Evolutionary conservation across 495 filamentous ascomycete genomes (phyloP), one percentile per base, ranked within the genome.

Genomic region (Podospora australis): DNA sequence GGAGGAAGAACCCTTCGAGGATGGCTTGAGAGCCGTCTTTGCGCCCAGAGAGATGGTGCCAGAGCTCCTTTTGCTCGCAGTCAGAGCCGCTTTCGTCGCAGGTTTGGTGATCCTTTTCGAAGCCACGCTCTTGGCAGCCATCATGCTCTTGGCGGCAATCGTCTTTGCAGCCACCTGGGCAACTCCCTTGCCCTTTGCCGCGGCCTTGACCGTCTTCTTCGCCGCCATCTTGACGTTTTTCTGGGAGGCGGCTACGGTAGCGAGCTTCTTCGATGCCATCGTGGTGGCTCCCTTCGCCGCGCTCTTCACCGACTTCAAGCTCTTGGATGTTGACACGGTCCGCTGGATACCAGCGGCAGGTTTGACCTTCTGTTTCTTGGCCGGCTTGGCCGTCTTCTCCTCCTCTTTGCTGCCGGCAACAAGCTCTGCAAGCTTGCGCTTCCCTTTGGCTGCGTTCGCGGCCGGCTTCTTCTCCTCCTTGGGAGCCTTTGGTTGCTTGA

Each of bases 401-500:
- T 53, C 51, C 19, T 50, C 53, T 4, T 56, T 54, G 4, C 24
- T 35, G 7, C 49, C 57, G 24, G 47, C 52, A 10, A 62, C 45
- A 2, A 58, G 49, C 23, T 65, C 62, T 44, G 60, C 59, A 6
- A 62, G 58, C 56, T 67, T 64, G 6, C 62, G 50, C 58, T 66
- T 66, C 22, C 39, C 48, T 8, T 45, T 44, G 11, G 58, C 59
- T 1, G 44, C 50, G 6, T 56, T 52, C 49, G 68, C 64, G 46
- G 44, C 32, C n/a, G 54, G 23, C 54, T 56, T 60, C 54, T 63
- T 47, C 43, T 52, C 49, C 17, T 59, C 50, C 54, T 64, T 60
- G 8, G 46, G n/a, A 25, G 48, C 42, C 54, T 69, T 70, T 36
- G 64, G 68, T 23, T 52, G 65, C 61, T 73, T 76, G 44, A 60